These are phyloP conservation scores for Cystofilobasidium bisporidii DNA, from an alignment of 768 basidiomycete species.

Conservation along the genomic window DNA sequence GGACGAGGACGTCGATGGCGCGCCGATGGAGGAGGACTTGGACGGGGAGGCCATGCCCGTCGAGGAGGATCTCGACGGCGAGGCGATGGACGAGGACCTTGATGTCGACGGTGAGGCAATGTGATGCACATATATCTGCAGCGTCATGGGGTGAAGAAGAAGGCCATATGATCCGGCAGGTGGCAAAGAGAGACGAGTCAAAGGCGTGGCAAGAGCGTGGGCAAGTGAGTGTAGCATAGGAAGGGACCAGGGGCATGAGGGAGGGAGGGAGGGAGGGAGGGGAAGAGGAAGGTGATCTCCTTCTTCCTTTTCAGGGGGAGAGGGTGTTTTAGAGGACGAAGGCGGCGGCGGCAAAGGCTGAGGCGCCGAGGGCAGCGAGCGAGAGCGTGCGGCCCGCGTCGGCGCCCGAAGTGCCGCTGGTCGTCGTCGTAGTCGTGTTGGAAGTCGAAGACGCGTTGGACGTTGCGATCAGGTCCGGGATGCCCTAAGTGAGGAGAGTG, in stretches of 20 bases:
- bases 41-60: conserved; percentile 46
- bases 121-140: conserved; percentile 10
- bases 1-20: conserved; percentile 13
- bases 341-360: not conserved
- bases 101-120: conserved; percentile 50
- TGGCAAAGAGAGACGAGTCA: too few species aligned
- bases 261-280: too few species aligned
- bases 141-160: too few species aligned
- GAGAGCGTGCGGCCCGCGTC: not conserved
- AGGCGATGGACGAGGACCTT: conserved; percentile 32
- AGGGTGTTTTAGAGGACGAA: not conserved
- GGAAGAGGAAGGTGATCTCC: too few species aligned
- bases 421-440: not conserved
- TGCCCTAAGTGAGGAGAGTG: not conserved
- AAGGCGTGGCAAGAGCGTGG: too few species aligned
- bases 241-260: too few species aligned
- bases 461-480: not conserved
- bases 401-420: not conserved
- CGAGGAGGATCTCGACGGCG: conserved; percentile 28
- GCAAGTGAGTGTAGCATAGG: too few species aligned
- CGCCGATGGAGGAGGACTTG: conserved; percentile 32
- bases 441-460: not conserved
- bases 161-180: too few species aligned
- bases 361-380: not conserved
- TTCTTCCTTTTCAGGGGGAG: too few species aligned